A percentile compares a stretch with the other conserved stretches of the same genome.
These are phyloP conservation scores for Blastobotrys americana DNA, from an alignment of 805 yeast genomes.

Conservation along the genomic window DNA sequence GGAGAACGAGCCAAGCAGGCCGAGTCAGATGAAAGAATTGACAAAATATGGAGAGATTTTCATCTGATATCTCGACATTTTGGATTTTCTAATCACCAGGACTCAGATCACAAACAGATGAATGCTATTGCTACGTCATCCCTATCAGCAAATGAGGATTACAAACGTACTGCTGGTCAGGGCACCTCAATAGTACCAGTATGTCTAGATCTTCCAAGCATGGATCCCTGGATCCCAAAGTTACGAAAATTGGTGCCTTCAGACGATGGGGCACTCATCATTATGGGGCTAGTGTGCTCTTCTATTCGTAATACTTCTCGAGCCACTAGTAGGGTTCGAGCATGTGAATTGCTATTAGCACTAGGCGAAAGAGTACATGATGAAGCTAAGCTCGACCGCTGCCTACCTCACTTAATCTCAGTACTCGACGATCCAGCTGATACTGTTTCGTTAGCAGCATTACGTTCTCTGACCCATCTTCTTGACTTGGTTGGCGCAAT, in stretches of 20 bases:
- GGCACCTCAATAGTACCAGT: slow-evolving; percentile 11
- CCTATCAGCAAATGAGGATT: no score
- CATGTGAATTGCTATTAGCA: slow-evolving; percentile 68
- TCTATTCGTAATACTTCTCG: slow-evolving; percentile 53
- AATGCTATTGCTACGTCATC: neutral
- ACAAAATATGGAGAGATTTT: slow-evolving; percentile 52
- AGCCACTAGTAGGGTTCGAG: slow-evolving; percentile 54
- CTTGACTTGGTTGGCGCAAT: slow-evolving; percentile 55
- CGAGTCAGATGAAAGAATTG: slow-evolving; percentile 51
- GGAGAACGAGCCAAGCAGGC: slow-evolving; percentile 23
- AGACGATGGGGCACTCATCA: slow-evolving; percentile 47
- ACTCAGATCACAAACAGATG: neutral
- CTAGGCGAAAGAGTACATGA: slow-evolving; percentile 72
- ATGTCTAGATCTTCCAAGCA: slow-evolving; percentile 15
- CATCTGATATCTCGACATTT: slow-evolving; percentile 36
- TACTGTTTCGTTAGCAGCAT: slow-evolving; percentile 59
- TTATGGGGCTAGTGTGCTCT: slow-evolving; percentile 53
- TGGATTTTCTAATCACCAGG: slow-evolving; percentile 6
- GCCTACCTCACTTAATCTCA: slow-evolving; percentile 71
- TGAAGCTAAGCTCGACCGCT: slow-evolving; percentile 77
- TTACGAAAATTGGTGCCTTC: slow-evolving; percentile 17
- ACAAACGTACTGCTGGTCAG: no score
- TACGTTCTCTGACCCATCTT: slow-evolving; percentile 60
- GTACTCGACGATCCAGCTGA: slow-evolving; percentile 62
- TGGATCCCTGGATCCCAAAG: slow-evolving; percentile 15